phyloP scores from a whole-genome alignment of 352 stramenopile species.

The Pythium pyrilobum region DNA sequence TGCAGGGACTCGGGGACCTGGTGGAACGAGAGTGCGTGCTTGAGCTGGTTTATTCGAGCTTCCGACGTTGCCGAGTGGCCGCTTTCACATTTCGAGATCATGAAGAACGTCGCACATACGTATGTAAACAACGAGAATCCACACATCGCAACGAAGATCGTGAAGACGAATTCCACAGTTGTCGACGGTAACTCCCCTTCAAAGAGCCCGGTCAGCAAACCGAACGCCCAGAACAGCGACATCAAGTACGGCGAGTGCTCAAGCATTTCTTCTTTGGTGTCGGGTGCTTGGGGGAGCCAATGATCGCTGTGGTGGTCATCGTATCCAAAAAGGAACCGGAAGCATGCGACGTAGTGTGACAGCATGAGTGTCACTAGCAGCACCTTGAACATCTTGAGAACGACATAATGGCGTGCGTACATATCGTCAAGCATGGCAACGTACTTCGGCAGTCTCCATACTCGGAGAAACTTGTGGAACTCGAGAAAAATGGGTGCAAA shows the following conservation, averaged over 20 bases:
- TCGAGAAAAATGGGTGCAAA: slow-evolving; percentile 35
- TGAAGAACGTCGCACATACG: slow-evolving; percentile 65
- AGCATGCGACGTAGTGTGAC: slow-evolving; percentile 55
- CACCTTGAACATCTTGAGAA: slow-evolving; percentile 69
- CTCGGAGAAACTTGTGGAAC: slow-evolving; percentile 52
- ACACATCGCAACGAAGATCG: slow-evolving; percentile 54
- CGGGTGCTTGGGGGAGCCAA: slow-evolving; percentile 36
- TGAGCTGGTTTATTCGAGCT: slow-evolving; percentile 65
- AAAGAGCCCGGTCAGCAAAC: slow-evolving; percentile 54
- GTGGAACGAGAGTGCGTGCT: slow-evolving; percentile 64
- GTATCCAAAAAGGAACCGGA: slow-evolving; percentile 50
- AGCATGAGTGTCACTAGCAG: slow-evolving; percentile 39
- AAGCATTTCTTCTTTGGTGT: not conserved
- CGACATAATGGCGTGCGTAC: slow-evolving; percentile 46
- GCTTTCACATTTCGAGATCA: slow-evolving; percentile 76
- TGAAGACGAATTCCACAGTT: slow-evolving; percentile 50
- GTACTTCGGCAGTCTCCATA: slow-evolving; percentile 47
- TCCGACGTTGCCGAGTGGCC: slow-evolving; percentile 41
- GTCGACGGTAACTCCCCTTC: slow-evolving; percentile 54
- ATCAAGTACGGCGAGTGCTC: slow-evolving; percentile 39
- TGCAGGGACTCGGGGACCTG: slow-evolving; percentile 45
- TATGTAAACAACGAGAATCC: slow-evolving; percentile 70
- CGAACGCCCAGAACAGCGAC: slow-evolving; percentile 62
- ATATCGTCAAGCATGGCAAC: slow-evolving; percentile 49
- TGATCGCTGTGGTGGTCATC: slow-evolving; percentile 35